Conservation (phyloP, 202 grass and related monocot species). For the Saccharum hybrid region DNA sequence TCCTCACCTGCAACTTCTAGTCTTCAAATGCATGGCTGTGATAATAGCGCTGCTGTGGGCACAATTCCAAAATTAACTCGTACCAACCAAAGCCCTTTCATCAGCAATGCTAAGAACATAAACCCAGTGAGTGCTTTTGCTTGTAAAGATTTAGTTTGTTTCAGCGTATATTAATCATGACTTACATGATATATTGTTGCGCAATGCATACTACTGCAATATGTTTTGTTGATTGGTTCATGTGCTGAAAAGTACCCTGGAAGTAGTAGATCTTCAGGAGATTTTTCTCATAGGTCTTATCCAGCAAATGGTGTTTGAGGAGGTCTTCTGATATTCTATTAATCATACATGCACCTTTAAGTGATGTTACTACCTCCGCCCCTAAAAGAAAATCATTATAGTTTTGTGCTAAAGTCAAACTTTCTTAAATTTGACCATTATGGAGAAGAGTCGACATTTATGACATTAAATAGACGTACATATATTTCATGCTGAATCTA, state of each 20-base stretch:
- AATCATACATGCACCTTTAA: not conserved
- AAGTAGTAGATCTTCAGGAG: not conserved
- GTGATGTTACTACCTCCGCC: not conserved
- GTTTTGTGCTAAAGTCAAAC: not conserved
- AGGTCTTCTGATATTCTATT: not conserved
- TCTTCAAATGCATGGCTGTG: conserved; percentile 34
- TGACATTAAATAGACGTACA: not conserved
- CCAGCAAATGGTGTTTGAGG: not conserved
- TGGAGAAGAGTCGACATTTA: not conserved
- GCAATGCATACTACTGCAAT: not conserved
- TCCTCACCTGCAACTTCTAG: conserved; percentile 42
- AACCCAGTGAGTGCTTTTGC: conserved; percentile 50
- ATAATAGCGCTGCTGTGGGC: conserved; percentile 42
- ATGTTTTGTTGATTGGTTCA: conserved; percentile 4
- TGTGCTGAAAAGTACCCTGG: not conserved
- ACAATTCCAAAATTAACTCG: conserved; percentile 33
- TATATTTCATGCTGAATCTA: not conserved
- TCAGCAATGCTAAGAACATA: conserved; percentile 35
- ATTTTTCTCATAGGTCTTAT: not conserved
- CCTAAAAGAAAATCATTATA: not conserved
- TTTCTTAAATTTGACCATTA: not conserved
- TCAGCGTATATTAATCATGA: conserved; percentile 6
- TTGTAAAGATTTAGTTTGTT: conserved; percentile 14
- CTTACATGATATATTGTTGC: not conserved
- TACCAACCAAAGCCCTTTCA: conserved; percentile 37